Conservation (phyloP, 768 basidiomycete genomes). For the Boletus patriciae region DNA sequence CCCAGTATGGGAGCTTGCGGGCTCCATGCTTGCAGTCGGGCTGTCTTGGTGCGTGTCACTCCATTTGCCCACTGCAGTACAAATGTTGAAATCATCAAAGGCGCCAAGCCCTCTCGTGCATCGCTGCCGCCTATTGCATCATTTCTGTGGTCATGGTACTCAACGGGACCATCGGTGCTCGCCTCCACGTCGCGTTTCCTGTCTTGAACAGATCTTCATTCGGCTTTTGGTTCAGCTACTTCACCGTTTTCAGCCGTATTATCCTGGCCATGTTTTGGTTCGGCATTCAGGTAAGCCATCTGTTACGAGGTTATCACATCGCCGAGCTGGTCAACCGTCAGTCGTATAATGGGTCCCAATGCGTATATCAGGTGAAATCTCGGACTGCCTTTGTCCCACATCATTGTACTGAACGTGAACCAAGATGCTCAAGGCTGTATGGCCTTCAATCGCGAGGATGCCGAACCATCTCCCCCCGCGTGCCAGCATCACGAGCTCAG, state of each 20-base stretch:
- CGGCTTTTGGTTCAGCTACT: constrained; percentile 89
- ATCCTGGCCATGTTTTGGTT: constrained; percentile 86
- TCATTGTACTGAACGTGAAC: neutral
- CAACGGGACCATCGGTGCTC: constrained; percentile 80
- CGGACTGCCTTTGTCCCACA: neutral
- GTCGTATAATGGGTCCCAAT: constrained; percentile 66
- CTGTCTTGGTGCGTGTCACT: constrained; percentile 56
- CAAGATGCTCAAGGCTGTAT: constrained; percentile 77
- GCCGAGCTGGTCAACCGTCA: constrained; percentile 14
- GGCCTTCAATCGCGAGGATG: constrained; percentile 67
- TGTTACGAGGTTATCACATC: neutral
- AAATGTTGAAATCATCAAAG: constrained; percentile 31
- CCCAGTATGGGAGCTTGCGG: constrained; percentile 44
- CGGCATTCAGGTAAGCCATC: constrained; percentile 55
- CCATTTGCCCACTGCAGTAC: neutral
- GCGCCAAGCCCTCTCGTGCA: constrained; percentile 67
- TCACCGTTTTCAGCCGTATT: constrained; percentile 75
- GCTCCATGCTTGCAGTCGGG: constrained; percentile 75
- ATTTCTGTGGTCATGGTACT: constrained; percentile 75
- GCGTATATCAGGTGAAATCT: constrained; percentile 56
- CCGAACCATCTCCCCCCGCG: constrained; percentile 61
- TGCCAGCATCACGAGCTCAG: constrained; percentile 64
- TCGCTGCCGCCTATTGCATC: constrained; percentile 69
- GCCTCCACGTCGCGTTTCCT: constrained; percentile 72
- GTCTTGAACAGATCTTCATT: constrained; percentile 82